Conservation (phyloP, 345 rosid species). For the Euphorbia peplus region DNA sequence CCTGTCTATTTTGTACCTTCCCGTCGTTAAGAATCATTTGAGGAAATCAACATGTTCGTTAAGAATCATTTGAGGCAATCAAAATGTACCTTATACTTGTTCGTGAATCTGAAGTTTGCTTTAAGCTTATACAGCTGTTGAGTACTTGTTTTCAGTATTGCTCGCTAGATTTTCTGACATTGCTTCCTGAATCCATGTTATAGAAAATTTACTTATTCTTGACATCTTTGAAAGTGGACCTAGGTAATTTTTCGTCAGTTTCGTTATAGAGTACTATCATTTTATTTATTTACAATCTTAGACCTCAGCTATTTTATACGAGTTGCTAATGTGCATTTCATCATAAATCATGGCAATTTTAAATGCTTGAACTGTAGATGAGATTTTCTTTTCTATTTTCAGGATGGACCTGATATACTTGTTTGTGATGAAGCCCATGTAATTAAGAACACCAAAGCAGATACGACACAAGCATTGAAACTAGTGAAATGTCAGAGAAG, state of each 20-base stretch:
- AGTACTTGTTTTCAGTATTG: background rate
- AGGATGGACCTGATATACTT: slow-evolving; percentile 99
- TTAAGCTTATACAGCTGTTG: background rate
- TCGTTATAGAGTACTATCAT: background rate
- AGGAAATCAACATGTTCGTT: background rate
- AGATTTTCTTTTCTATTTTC: slow-evolving; percentile 28
- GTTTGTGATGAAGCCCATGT: slow-evolving; percentile 99
- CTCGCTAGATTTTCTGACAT: background rate
- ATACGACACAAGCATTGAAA: slow-evolving; percentile 95
- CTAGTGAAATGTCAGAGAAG: slow-evolving; percentile 96
- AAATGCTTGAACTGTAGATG: slow-evolving; percentile 4
- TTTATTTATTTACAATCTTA: background rate
- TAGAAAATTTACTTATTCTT: background rate
- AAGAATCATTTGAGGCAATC: too few relatives aligned
- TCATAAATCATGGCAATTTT: slow-evolving; percentile 3
- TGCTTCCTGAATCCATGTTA: background rate
- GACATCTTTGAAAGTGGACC: background rate
- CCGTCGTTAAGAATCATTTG: background rate
- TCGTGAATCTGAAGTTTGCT: background rate
- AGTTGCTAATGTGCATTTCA: background rate
- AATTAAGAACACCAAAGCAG: slow-evolving; percentile 96
- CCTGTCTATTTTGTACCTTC: background rate
- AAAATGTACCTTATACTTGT: background rate
- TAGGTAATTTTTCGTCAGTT: background rate
- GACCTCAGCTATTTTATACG: background rate